A percentile compares a stretch with the other conserved stretches of the same genome.
Conservation (phyloP, 768 basidiomycete genomes). For the Lentinula sp. region DNA sequence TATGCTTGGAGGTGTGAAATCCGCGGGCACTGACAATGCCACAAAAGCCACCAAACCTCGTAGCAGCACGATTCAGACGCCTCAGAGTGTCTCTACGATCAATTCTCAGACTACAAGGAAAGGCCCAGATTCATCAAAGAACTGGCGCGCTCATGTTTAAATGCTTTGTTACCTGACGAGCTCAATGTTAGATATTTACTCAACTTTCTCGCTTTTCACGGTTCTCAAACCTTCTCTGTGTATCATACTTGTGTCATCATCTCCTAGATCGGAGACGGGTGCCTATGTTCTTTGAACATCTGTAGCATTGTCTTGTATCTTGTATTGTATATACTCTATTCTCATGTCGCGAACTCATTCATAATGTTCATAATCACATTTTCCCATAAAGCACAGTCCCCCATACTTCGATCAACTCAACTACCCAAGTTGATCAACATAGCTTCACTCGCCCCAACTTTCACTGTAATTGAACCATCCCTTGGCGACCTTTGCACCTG, state of each 20-base stretch:
- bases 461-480: background rate
- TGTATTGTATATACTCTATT: background rate
- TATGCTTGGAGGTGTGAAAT: constrained; percentile 4
- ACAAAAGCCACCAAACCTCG: background rate
- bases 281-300: background rate
- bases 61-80: background rate
- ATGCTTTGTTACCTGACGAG: background rate
- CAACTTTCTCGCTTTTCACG: too few relatives aligned
- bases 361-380: too few relatives aligned
- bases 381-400: too few relatives aligned
- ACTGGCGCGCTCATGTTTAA: background rate
- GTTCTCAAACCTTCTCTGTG: background rate
- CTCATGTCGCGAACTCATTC: background rate
- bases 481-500: background rate
- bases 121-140: background rate
- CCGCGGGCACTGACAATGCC: background rate
- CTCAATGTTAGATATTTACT: too few relatives aligned
- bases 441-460: constrained; percentile 1
- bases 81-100: background rate
- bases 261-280: background rate
- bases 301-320: background rate
- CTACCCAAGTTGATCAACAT: background rate
- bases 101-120: background rate
- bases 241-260: background rate
- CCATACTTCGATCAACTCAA: background rate